Evolutionary conservation across 2,329 filamentous ascomycete genomes (phyloP).

Genomic region (Madurella mycetomatis): DNA sequence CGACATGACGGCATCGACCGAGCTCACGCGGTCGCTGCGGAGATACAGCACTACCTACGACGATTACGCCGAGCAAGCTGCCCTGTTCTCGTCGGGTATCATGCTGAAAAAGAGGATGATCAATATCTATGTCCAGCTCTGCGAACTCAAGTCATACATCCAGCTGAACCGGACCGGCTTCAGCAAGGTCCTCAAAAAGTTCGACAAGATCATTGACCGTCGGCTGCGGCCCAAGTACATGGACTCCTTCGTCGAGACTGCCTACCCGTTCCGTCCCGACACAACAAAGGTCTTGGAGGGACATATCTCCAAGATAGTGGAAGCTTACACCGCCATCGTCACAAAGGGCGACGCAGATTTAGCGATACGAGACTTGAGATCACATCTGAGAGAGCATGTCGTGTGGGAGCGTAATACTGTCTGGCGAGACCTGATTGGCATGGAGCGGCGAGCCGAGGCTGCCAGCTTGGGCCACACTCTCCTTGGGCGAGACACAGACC

Average conservation of each 20-base stretch:
- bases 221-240: conserved; percentile 76
- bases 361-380: conserved; percentile 78
- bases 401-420: conserved; percentile 99
- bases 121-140: conserved; percentile 82
- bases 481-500: conserved; percentile 68
- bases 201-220: conserved; percentile 90
- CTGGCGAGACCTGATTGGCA: conserved; percentile 98
- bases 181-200: conserved; percentile 95
- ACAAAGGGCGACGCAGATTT: conserved; percentile 72
- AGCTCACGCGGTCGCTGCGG: conserved; percentile 52
- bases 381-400: conserved; percentile 91
- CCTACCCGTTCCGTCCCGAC: conserved; percentile 73
- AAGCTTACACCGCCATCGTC: conserved; percentile 74
- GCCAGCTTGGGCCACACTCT: conserved; percentile 84
- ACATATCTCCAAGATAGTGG: conserved; percentile 70
- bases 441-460: conserved; percentile 91
- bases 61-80: conserved; percentile 71
- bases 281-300: conserved; percentile 68
- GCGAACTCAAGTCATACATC: conserved; percentile 91
- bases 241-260: conserved; percentile 65
- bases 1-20: conserved; percentile 60
- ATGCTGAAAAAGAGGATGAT: conserved; percentile 91
- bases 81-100: conserved; percentile 64
- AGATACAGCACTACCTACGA: conserved; percentile 67
- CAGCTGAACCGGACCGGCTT: conserved; percentile 97